A percentile compares a stretch with the other conserved stretches of the same genome.
These are phyloP conservation scores for Colletotrichum tropicale DNA, from an alignment of 2,329 filamentous ascomycete genomes.

Conservation along the genomic window DNA sequence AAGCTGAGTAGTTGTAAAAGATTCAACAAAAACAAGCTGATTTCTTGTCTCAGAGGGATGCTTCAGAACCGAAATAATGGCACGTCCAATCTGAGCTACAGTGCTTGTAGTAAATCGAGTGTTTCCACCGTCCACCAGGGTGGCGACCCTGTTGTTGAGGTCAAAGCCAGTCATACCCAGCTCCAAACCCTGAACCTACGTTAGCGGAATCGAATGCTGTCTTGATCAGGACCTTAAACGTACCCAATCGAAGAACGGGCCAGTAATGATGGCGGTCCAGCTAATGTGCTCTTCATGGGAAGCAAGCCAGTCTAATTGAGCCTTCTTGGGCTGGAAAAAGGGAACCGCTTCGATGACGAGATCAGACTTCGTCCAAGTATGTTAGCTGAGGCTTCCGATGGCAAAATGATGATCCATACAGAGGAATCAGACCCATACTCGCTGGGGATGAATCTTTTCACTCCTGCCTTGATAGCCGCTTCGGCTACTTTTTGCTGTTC, in stretches of 20 bases:
- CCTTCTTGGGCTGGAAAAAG: background rate
- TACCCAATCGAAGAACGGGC: conserved; percentile 58
- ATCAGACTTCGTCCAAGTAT: background rate
- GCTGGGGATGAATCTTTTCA: conserved; percentile 56
- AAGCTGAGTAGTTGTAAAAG: conserved; percentile 52
- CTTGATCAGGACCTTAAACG: background rate
- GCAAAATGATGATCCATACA: conserved; percentile 24
- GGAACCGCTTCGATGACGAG: background rate
- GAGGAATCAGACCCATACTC: conserved; percentile 51
- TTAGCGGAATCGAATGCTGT: background rate
- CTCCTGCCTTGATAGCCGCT: conserved; percentile 55
- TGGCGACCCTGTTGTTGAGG: conserved; percentile 38
- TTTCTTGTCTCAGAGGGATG: conserved; percentile 20
- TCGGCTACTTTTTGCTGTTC: conserved; percentile 48
- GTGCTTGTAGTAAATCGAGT: conserved; percentile 16
- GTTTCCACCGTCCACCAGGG: conserved; percentile 20
- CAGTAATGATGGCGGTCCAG: conserved; percentile 56
- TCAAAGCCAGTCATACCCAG: conserved; percentile 50
- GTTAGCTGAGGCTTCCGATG: background rate
- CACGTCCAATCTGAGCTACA: conserved; percentile 12
- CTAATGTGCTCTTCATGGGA: conserved; percentile 39
- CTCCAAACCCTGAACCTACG: background rate
- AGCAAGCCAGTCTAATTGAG: conserved; percentile 25
- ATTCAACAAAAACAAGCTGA: conserved; percentile 32
- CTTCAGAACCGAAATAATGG: conserved; percentile 17